Evolutionary conservation across 2,329 filamentous ascomycete genomes (phyloP).

Genomic region (Aspergillus neotritici): DNA sequence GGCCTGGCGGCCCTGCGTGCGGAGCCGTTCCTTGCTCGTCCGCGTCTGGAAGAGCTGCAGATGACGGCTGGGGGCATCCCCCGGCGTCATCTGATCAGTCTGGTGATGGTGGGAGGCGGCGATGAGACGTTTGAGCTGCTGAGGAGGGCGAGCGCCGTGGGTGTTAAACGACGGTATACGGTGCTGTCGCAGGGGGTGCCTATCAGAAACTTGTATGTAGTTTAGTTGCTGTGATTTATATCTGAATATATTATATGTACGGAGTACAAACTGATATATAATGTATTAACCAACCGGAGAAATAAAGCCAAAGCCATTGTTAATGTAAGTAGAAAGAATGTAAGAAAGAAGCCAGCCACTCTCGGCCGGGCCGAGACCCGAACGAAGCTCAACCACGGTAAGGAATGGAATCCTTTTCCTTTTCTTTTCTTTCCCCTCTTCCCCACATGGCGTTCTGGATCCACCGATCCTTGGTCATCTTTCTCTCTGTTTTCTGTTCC

Average conservation of each 20-base stretch:
- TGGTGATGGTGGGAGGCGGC: slow-evolving; percentile 76
- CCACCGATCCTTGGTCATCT: no score
- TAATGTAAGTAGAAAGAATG: no score
- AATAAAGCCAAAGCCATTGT: no score
- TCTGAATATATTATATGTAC: background rate
- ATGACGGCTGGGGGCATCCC: slow-evolving; percentile 62
- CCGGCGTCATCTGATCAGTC: slow-evolving; percentile 66
- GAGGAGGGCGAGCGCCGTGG: slow-evolving; percentile 59
- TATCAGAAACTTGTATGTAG: slow-evolving; percentile 72
- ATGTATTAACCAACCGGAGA: no score
- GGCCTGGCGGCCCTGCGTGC: slow-evolving; percentile 29
- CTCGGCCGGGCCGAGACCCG: no score
- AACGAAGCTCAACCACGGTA: no score
- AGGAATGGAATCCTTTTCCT: no score
- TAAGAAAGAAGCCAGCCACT: no score
- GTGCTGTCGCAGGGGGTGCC: slow-evolving; percentile 74
- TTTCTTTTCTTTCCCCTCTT: no score
- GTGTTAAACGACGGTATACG: slow-evolving; percentile 70
- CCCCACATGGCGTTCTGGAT: no score
- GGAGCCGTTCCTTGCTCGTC: slow-evolving; percentile 49
- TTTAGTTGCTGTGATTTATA: no score
- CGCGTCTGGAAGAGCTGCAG: slow-evolving; percentile 71
- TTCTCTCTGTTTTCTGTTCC: no score
- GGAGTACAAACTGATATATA: background rate
- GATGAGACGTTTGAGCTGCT: slow-evolving; percentile 61